A percentile compares a stretch with the other conserved stretches of the same genome.
phyloP scores from a whole-genome alignment of 176 grass and related monocot genomes.

The Panicum miliaceum region DNA sequence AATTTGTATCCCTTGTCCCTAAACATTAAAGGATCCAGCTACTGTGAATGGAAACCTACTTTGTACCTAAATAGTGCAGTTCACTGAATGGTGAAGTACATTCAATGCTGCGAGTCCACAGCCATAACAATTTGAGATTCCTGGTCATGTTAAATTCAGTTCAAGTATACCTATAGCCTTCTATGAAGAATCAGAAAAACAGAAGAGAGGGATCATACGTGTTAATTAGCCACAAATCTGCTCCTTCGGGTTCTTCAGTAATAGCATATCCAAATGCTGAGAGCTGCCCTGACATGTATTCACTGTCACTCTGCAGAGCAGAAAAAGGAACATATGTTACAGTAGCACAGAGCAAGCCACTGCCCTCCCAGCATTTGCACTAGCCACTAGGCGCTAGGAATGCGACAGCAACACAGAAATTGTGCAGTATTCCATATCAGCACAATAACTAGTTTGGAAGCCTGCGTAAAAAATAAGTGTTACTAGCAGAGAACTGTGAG shows the following conservation, averaged over 20 bases:
- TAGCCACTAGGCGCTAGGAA: neutral
- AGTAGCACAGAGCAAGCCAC: conserved; percentile 7
- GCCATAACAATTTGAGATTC: neutral
- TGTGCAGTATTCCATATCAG: neutral
- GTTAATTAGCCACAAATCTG: conserved; percentile 98
- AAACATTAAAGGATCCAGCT: neutral
- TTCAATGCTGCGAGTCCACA: neutral
- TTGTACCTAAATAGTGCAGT: neutral
- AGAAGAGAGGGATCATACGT: conserved; percentile 56
- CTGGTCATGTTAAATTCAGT: conserved; percentile 3
- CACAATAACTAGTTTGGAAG: neutral
- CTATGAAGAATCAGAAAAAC: neutral
- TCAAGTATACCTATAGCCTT: neutral
- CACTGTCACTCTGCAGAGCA: conserved; percentile 86
- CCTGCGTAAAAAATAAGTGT: neutral
- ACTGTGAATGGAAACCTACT: neutral
- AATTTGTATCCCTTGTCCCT: too few species aligned
- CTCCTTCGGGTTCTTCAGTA: conserved; percentile 77
- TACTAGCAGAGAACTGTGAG: neutral
- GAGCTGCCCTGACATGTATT: conserved; percentile 96
- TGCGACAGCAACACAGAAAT: neutral
- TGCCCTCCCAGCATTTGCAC: neutral
- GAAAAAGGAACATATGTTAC: neutral
- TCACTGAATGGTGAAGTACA: conserved; percentile 1
- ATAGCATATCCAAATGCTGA: conserved; percentile 86